These are phyloP conservation scores for Teunomyces funiuensis DNA, from an alignment of 805 yeast species.

Conservation along the genomic window DNA sequence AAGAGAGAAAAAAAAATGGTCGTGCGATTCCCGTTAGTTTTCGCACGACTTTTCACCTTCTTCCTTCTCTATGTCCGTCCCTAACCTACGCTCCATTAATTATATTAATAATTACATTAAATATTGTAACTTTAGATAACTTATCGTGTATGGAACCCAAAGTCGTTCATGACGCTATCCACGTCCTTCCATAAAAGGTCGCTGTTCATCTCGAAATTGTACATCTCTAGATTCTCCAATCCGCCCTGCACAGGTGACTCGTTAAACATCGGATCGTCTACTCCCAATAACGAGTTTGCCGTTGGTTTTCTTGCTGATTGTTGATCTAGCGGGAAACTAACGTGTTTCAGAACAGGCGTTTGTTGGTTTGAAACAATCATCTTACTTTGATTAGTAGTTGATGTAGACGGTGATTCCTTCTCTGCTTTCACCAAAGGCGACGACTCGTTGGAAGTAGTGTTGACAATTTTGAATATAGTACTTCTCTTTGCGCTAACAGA, in stretches of 20 bases:
- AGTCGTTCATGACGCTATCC: constrained; percentile 86
- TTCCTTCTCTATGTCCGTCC: too few species aligned
- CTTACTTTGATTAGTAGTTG: not conserved
- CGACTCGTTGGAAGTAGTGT: constrained; percentile 29
- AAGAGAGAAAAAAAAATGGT: not conserved
- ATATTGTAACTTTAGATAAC: not conserved
- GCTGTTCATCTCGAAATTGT: constrained; percentile 47
- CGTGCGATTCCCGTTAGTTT: not conserved
- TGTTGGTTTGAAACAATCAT: not conserved
- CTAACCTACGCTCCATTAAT: too few species aligned
- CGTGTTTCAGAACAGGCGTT: constrained; percentile 1
- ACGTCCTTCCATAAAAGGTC: constrained; percentile 76
- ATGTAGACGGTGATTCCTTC: constrained; percentile 7
- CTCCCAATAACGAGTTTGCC: not conserved
- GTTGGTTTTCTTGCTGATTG: not conserved
- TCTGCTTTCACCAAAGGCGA: constrained; percentile 24
- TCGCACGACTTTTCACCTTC: not conserved
- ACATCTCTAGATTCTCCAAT: constrained; percentile 36
- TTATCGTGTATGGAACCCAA: constrained; percentile 71
- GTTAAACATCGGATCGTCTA: constrained; percentile 10
- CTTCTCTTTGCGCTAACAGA: constrained; percentile 38
- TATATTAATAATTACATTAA: not conserved
- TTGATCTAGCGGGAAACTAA: not conserved
- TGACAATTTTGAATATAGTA: constrained; percentile 38
- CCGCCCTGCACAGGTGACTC: constrained; percentile 29